Evolutionary conservation across 2,329 filamentous ascomycete species (phyloP), one percentile per base, ranked within the genome.

Genomic region (Alternaria consortialis): DNA sequence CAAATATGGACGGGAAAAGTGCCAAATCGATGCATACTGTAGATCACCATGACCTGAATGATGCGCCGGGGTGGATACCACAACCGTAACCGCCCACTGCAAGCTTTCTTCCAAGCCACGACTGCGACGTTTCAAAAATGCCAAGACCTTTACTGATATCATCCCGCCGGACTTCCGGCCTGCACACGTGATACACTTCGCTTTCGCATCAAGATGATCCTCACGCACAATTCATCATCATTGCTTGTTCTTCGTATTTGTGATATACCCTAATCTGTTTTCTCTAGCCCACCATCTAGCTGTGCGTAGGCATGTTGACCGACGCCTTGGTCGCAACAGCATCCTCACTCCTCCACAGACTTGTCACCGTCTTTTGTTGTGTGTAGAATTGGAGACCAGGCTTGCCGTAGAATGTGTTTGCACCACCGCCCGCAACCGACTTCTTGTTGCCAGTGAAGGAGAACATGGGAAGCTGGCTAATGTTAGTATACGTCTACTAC

Each of bases 291-390:
- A 23, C 25, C 56, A 50, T 46, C 53, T 73, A 80, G 60, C 69
- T 76, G 56, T 90, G 87, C 34, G 87, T 90, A 20, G 94, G 94
- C 94, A 98, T 98, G 64, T 91, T 87, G 11, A 96, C 93, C 73
- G 90, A 88, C 15, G 94, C 94, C 86, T 94, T 94, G 68, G 89
- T 91, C 56, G 88, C 90, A 50, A 95, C 86, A 1, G 93, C 94
- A 82, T 97, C 94, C 74, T 94, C 89, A 63, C 87, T 88, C 74
- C 88, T 88, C 95, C 95, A 99, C 77, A 96, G 82, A 68, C 92
- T 90, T 54, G 95, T 99, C 50, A 99, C 95, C 3, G 95, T 99
- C 91, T 99, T 98, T 76, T 91, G 87, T 83, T 98, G 95, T 3
- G 95, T 99, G 81, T 97, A 98, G 78, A 99, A 99, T 77, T 91